A percentile compares a stretch with the other conserved stretches of the same genome.
These are phyloP conservation scores for Lactarius tabidus DNA, from an alignment of 768 basidiomycete genomes.

Conservation along the genomic window DNA sequence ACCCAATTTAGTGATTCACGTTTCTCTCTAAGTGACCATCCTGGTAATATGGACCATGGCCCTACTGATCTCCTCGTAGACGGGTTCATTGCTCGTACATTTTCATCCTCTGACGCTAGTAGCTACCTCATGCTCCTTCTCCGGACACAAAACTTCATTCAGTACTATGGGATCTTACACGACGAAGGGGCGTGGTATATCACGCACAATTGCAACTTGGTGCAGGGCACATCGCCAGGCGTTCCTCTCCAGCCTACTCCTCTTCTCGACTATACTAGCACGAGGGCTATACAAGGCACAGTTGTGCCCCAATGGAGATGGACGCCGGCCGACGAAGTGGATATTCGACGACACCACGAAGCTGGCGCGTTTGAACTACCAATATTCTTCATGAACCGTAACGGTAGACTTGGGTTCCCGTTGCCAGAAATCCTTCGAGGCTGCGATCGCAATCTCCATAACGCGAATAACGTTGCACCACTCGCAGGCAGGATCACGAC, in stretches of 20 bases:
- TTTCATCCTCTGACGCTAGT: background rate
- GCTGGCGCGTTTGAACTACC: background rate
- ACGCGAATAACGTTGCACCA: no score
- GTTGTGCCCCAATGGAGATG: conserved; percentile 14
- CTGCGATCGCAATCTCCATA: no score
- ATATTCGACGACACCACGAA: conserved; percentile 1
- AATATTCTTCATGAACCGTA: no score
- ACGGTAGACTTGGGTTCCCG: background rate
- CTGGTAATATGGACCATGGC: no score
- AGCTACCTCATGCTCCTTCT: conserved; percentile 4
- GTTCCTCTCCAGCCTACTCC: background rate
- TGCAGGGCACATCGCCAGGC: background rate
- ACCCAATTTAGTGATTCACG: no score
- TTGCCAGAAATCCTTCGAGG: no score
- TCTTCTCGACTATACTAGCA: conserved; percentile 6
- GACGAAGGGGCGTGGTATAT: conserved; percentile 9
- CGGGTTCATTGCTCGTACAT: background rate
- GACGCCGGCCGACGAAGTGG: conserved; percentile 4
- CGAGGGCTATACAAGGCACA: background rate
- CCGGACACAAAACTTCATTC: background rate
- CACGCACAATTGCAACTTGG: background rate
- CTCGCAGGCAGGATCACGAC: no score
- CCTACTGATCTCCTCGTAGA: conserved; percentile 4
- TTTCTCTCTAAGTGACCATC: no score
- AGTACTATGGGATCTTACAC: background rate